phyloP scores from a whole-genome alignment of 768 basidiomycete genomes.

The Hortiboletus campestris region DNA sequence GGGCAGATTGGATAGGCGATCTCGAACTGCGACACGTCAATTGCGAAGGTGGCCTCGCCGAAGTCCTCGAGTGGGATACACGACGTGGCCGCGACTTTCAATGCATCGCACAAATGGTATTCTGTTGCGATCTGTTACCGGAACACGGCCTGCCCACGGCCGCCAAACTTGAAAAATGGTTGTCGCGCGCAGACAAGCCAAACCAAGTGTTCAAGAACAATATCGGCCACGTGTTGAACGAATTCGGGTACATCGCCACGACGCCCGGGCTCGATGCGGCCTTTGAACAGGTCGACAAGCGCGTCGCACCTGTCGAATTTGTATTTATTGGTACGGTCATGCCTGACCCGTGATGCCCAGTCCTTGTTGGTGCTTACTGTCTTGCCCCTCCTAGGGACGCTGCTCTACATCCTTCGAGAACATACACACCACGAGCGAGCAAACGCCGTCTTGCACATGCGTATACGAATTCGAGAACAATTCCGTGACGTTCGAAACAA shows the following conservation, averaged over 20 bases:
- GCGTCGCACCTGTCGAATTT: conserved; percentile 74
- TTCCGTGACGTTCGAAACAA: conserved; percentile 70
- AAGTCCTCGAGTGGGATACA: conserved; percentile 59
- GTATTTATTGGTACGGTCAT: conserved; percentile 67
- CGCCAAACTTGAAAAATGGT: conserved; percentile 52
- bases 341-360: not conserved
- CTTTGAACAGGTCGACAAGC: conserved; percentile 53
- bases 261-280: conserved; percentile 40
- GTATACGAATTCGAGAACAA: conserved; percentile 50
- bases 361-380: not conserved
- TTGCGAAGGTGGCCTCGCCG: conserved; percentile 56
- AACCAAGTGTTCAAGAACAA: conserved; percentile 47
- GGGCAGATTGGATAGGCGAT: conserved; percentile 62
- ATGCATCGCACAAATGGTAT: conserved; percentile 66
- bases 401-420: conserved; percentile 56
- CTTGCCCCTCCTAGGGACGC: conserved; percentile 50
- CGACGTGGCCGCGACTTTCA: conserved; percentile 77
- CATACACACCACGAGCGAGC: conserved; percentile 46
- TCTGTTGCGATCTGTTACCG: conserved; percentile 55
- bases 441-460: conserved; percentile 54
- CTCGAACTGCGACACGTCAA: conserved; percentile 57
- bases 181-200: conserved; percentile 38
- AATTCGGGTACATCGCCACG: conserved; percentile 53
- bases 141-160: conserved; percentile 51
- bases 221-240: conserved; percentile 52